Base-by-base conservation (phyloP, 1,284 basidiomycete genomes). In the Singerocomus rubriflavus region DNA sequence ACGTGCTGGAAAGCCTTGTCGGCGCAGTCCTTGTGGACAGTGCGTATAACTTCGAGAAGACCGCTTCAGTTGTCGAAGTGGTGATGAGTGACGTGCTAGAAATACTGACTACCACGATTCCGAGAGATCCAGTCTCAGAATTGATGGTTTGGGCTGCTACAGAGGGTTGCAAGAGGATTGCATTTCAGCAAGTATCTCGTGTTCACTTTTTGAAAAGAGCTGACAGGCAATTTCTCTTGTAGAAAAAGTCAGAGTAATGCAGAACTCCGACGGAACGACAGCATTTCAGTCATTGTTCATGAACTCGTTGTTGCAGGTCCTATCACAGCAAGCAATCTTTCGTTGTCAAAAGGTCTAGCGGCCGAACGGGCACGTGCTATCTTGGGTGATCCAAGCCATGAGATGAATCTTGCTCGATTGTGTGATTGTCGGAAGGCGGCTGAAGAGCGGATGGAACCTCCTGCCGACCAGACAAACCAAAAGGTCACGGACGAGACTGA, bases 11-110 rank as follows among this genome's bases (percentile, higher is more conserved):
- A 70, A 87, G 89, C 46, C 69, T 95, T 4, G 72, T 95, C 16
- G 93, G 91, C 1, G 91, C 91, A 0, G 76, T 96, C 21, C 77
- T 94, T 27, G 78, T 93, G 42, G 93, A 97, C 69, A 81, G 81
- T 9, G 80, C 77, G 12, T 92, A 85, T 60, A 71, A 90, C 58
- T 82, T 89, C 51, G 82, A 85, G 41, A 78, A 73, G 46, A 80
- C 81, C 2, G 77, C 77, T 14, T 72, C 72, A 4, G 73, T 92
- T 10, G 77, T 84, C 32, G 77, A 83, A 61, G 58, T 71, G 41
- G 69, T 81, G 21, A 84, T 91, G 81, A 69, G 73, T 27, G 84
- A 85, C 32, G 71, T 89, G 4, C 67, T 91, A 38, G 72, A 70
- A 5, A 70, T 73, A 1, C 68, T 90, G 21, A 73, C 74, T 0